Base-by-base conservation (phyloP, 2,329 filamentous ascomycete genomes). In the Fulvia fulva region DNA sequence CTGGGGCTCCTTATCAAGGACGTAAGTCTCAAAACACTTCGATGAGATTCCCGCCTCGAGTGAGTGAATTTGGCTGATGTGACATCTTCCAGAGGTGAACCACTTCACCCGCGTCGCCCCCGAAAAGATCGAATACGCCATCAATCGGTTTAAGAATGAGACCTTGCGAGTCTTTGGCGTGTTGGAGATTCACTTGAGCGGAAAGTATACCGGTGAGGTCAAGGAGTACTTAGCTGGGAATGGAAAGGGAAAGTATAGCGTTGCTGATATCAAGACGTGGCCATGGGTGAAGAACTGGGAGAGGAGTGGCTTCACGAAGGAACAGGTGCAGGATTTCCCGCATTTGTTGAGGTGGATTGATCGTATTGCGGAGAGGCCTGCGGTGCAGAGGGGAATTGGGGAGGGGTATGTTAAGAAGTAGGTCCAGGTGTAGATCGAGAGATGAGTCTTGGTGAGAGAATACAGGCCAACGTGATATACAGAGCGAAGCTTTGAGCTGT, bases 181-280 rank as follows among this genome's bases (percentile, higher is more conserved):
- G n/a, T 74, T 83, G n/a, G 80, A 83, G 59, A 80, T 82, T 57
- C 79, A 76, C 9, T 71, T 83, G 1, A 77, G 74, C 0, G 81
- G 81, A 14, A 81, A 80, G 63, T 82, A 79, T 66, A 77, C 75
- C 1, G 78, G 76, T 14, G 70, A 77, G 58, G 74, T 76, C 12
- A 70, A 77, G 12, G 79, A 83, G 7, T 83, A 82, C 60, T 71
- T 83, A 1, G 80, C 79, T 21, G 81, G 81, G 0, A 76, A 77
- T 9, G 80, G 79, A 1, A 78, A 78, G 62, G 81, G 81, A n/a
- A 82, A 79, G 65, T 84, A 83, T n/a, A 41, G 73, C n/a, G 71
- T 82, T 22, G 79, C 80, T 9, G 80, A 82, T 62, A 81, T 83
- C 56, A 78, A 78, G 59, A 76, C 78, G 1, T 82, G 78, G 78